Evolutionary conservation across 2,329 filamentous ascomycete species (phyloP).

Genomic region (Alternaria triticina): DNA sequence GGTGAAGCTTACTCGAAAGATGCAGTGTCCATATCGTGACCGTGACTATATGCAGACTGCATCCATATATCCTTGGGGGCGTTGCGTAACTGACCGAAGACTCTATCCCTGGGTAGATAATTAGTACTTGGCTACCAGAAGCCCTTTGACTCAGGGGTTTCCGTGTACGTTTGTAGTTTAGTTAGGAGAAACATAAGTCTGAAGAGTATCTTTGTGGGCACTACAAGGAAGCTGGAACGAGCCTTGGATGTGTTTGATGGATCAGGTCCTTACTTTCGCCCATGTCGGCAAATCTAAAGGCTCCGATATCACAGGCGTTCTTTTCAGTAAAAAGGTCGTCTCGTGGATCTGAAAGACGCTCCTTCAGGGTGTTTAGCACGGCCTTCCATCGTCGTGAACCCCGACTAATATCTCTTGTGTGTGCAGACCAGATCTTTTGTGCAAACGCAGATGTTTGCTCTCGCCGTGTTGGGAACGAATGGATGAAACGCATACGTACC

Average conservation of each 20-base stretch:
- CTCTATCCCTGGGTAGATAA: background rate
- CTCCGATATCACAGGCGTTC: background rate
- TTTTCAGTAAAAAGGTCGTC: background rate
- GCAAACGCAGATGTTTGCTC: background rate
- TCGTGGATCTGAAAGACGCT: background rate
- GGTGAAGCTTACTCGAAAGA: background rate
- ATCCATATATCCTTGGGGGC: background rate
- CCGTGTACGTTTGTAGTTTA: background rate
- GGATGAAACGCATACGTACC: slow-evolving; percentile 6
- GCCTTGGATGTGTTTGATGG: background rate
- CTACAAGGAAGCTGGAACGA: background rate
- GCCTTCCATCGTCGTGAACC: background rate
- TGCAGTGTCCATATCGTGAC: background rate
- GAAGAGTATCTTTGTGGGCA: background rate
- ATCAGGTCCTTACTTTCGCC: background rate
- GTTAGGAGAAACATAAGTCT: too few relatives aligned
- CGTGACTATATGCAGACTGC: background rate
- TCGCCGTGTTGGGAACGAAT: background rate
- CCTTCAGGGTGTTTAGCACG: background rate
- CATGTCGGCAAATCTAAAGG: background rate
- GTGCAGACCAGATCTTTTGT: background rate
- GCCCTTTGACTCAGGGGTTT: background rate
- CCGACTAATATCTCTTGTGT: background rate
- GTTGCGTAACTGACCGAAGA: background rate
- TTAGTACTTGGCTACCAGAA: background rate